Evolutionary conservation across 2,329 filamentous ascomycete species (phyloP), one percentile per base, ranked within the genome.

Genomic region (Arthrobotrys entomopaga): DNA sequence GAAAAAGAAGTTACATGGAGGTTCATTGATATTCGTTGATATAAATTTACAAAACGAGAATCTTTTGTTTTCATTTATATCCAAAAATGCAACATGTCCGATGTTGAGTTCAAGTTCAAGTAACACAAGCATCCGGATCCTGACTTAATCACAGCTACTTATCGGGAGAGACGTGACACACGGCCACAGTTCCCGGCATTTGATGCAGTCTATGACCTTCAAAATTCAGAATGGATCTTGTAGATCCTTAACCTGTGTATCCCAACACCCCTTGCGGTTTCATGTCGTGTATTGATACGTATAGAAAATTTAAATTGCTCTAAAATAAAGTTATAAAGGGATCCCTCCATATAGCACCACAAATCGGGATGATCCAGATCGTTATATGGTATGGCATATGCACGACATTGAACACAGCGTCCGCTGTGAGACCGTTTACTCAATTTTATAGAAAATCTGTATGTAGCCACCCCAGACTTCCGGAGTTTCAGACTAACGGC

Each of bases 11-110:
- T 34, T 34, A 7, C 29, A 34, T 34, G 6, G 29, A 34, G 42
- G 6, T 46, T 46, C n/a, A 46, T 46, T 13, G 42, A 46, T 46
- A 5, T 46, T 13, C 6, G n/a, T n/a, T 19, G 1, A 1, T 46
- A n/a, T 16, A n/a, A n/a, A n/a, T n/a, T n/a, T n/a, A n/a, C n/a
- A 19, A 13, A 46, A 1, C 42, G 42, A 46, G n/a, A 15, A 46
- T 46, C 7, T 4, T 46, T 10, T 46, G 42, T 46, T 13, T 6
- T 46, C 15, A 1, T 19, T 13, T 1, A 46, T n/a, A 46, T 46
- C 50, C 46, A 22, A 66, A 73, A 66, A 66, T 63, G 69, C 69
- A 73, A 73, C 56, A 73, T 73, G 48, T 58, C 70, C 70, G 63
- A n/a, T 48, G 13, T 34, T 5, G 34, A 34, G 16, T 5, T 6